Conservation (phyloP, 495 filamentous ascomycete species). For the Podospora comata region DNA sequence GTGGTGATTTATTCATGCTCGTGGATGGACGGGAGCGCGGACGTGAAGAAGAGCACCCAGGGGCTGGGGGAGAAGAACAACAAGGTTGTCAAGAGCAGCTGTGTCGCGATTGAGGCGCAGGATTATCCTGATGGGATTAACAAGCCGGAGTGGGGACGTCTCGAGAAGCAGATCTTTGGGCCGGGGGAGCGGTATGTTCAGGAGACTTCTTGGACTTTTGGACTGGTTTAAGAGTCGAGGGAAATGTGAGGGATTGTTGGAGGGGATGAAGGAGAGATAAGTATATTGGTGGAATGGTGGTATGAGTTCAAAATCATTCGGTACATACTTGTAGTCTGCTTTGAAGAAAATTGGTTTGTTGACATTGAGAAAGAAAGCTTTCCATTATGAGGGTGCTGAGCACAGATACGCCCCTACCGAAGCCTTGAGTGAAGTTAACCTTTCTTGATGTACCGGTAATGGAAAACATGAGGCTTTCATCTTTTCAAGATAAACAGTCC, state of each 20-base stretch:
- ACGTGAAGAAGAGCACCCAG: conserved; percentile 57
- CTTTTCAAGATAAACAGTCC: too few species aligned
- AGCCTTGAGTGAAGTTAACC: too few species aligned
- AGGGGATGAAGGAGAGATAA: background rate
- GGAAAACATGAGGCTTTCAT: too few species aligned
- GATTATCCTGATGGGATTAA: conserved; percentile 79
- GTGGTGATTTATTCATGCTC: conserved; percentile 71
- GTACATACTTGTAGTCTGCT: too few species aligned
- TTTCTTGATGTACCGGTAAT: too few species aligned
- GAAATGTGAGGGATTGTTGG: background rate
- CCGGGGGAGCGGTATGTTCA: conserved; percentile 49
- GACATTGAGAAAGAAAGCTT: too few species aligned
- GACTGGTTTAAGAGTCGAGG: conserved; percentile 29
- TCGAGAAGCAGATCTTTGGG: conserved; percentile 55
- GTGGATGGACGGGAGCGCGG: conserved; percentile 61
- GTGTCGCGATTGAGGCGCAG: conserved; percentile 60
- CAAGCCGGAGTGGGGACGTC: conserved; percentile 66
- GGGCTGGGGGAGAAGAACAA: conserved; percentile 51
- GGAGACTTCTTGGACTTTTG: conserved; percentile 51
- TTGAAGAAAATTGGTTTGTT: too few species aligned
- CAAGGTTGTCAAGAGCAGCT: conserved; percentile 55
- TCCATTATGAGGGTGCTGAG: too few species aligned
- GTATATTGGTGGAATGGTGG: too few species aligned
- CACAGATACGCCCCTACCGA: too few species aligned
- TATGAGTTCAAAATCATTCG: too few species aligned